Conservation (phyloP, 2,329 filamentous ascomycete genomes). For the Aspergillus carbonarius region DNA sequence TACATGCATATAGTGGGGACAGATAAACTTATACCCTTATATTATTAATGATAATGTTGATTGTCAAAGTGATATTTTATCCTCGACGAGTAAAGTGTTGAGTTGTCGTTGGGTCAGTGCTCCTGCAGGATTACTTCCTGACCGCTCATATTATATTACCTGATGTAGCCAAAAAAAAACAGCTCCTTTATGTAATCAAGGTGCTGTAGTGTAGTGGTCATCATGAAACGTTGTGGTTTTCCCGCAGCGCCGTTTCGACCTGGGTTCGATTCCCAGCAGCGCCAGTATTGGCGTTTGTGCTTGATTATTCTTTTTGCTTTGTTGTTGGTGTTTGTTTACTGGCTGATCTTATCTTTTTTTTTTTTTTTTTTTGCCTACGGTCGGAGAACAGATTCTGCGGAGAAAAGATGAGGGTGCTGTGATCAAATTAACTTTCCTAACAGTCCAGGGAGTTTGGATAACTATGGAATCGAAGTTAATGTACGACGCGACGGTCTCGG, state of each 20-base stretch:
- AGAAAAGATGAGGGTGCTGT: too few species aligned
- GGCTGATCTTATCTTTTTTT: too few species aligned
- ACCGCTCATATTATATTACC: background rate
- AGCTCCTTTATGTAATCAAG: background rate
- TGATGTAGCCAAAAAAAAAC: background rate
- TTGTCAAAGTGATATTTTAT: background rate
- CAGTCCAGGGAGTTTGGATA: too few species aligned
- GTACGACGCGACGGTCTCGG: too few species aligned
- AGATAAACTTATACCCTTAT: background rate
- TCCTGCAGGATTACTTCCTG: background rate
- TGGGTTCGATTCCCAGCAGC: slow-evolving; percentile 12
- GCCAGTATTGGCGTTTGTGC: slow-evolving; percentile 6
- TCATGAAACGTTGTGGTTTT: slow-evolving; percentile 10
- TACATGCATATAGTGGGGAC: background rate
- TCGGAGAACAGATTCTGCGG: too few species aligned
- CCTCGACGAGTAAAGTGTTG: background rate
- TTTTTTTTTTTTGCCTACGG: too few species aligned
- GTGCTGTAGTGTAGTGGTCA: slow-evolving; percentile 12
- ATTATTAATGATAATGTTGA: background rate
- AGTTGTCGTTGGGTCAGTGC: background rate
- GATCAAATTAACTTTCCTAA: too few species aligned
- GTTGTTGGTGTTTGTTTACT: background rate
- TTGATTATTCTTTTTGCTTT: slow-evolving; percentile 4
- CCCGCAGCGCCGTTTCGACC: slow-evolving; percentile 6
- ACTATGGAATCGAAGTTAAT: too few species aligned